Evolutionary conservation across 2,329 filamentous ascomycete genomes (phyloP), one percentile per base, ranked within the genome.

Genomic region (Calonectria fujianensis): DNA sequence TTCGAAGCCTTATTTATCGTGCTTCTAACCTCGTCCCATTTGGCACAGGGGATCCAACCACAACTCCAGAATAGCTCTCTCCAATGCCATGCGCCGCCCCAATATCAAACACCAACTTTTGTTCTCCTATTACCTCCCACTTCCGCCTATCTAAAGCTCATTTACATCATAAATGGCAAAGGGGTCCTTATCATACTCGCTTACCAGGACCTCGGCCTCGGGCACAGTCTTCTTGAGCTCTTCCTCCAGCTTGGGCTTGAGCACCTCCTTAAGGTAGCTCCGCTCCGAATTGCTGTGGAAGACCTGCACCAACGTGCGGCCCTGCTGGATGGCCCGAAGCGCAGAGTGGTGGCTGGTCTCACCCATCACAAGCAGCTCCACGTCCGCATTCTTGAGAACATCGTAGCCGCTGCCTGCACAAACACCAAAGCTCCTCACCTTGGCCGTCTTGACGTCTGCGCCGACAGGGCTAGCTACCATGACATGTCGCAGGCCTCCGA

Each of bases 251-350:
- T 92, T 91, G 24, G 88, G 88, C 80, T 90, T 90, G 86, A 99
- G 90, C 61, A 94, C 91, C 74, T 93, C 89, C 73, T 90, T 90
- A 80, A 99, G 85, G 82, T 96, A 99, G 0, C 92, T 93, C 45
- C 97, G 89, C 87, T 99, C 97, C 0, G 95, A 97, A 84, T 98
- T 98, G 80, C 94, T 96, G 84, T 99, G 97, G 81, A 98, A 98
- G 63, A 98, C 89, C 51, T 93, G 94, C 67, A 98, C 91, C 0
- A 98, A 94, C 70, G 92, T 94, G 76, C 93, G 93, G 1, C 96
- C 96, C 73, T 93, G 91, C 87, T 98, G 96, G 35, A 94, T 95
- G 1, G 96, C 95, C 50, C 94, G 92, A 73, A 99, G 90, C 4
- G 96, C 96, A 77, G 97, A 95, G 83, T 99, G 97, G 83, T 99